Evolutionary conservation across 2,329 filamentous ascomycete species (phyloP), one percentile per base, ranked within the genome.

Genomic region (Penicillium sp.): DNA sequence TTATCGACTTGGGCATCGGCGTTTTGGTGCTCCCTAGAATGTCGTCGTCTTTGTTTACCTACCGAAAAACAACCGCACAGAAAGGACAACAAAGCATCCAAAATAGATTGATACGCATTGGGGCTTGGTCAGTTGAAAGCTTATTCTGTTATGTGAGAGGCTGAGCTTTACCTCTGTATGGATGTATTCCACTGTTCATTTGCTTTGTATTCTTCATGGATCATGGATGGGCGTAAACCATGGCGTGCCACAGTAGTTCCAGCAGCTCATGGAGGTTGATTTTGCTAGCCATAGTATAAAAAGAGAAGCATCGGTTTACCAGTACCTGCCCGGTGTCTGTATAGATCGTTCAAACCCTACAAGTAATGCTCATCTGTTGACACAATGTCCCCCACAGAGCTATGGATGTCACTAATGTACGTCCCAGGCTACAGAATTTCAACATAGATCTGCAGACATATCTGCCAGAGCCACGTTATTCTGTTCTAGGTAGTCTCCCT

Each of bases 21-120:
- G 1, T 39, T n/a, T 41, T 44, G 11, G 27, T 3, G 25, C 9
- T n/a, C 13, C 29, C 11, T 25, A 16, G 14, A 3, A 6, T 12
- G 2, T 13, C n/a, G 19, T 22, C 19, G 19, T 22, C 19, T 22
- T 22, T 3, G 19, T 3, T 22, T 22, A 22, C n/a, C 8, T n/a
- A 9, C n/a, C 8, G 2, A 11, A 29, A n/a, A 49, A 22, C 27
- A 16, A 22, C n/a, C 16, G n/a, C 6, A 22, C 11, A 18, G 22
- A 29, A 16, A 4, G 19, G 33, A 18, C 7, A 37, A 13, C 22
- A 13, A 37, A 18, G 11, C 22, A 9, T 36, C 25, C 11, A 11
- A 50, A 50, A 41, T 36, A 30, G 41, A 36, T 40, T 6, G 27
- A 19, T 16, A 12, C 29, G 16, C 19, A 46, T 25, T 46, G 12